Conservation (phyloP, 768 basidiomycete genomes). For the Pulveroboletus sp. region DNA sequence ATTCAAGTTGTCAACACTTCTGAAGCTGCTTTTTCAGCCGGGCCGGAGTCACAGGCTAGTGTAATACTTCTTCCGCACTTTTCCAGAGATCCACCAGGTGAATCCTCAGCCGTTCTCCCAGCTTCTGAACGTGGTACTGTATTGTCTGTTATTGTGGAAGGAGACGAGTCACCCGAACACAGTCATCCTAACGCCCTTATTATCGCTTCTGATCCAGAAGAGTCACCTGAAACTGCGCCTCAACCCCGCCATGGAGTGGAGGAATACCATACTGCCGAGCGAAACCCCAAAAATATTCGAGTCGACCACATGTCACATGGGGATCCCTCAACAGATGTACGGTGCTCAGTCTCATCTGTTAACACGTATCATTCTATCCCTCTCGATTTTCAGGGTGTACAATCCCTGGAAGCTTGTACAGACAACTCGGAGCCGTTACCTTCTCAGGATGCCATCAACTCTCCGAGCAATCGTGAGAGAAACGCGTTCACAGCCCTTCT, state of each 20-base stretch:
- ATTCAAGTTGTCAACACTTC: constrained; percentile 6
- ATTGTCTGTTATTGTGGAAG: constrained; percentile 68
- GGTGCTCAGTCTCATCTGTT: constrained; percentile 24
- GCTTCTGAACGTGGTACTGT: constrained; percentile 36
- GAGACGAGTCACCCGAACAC: constrained; percentile 54
- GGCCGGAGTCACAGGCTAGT: constrained; percentile 1
- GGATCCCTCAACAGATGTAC: constrained; percentile 15
- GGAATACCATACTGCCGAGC: neutral
- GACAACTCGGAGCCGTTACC: constrained; percentile 21
- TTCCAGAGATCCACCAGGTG: neutral
- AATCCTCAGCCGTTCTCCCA: constrained; percentile 7
- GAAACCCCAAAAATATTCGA: neutral
- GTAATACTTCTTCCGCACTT: neutral
- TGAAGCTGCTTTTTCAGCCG: constrained; percentile 3
- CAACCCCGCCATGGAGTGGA: neutral
- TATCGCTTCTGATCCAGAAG: neutral
- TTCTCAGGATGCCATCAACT: neutral
- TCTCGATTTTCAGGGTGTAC: constrained; percentile 27
- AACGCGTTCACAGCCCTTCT: constrained; percentile 24
- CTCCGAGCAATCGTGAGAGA: constrained; percentile 6
- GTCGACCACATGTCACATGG: constrained; percentile 4
- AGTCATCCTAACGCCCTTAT: constrained; percentile 8
- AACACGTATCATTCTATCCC: constrained; percentile 37
- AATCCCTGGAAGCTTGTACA: neutral
- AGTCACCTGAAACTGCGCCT: neutral